A percentile compares a stretch with the other conserved stretches of the same genome.
Evolutionary conservation across 176 grass and related monocot species (phyloP).

Genomic region (Rhynchospora pubera): DNA sequence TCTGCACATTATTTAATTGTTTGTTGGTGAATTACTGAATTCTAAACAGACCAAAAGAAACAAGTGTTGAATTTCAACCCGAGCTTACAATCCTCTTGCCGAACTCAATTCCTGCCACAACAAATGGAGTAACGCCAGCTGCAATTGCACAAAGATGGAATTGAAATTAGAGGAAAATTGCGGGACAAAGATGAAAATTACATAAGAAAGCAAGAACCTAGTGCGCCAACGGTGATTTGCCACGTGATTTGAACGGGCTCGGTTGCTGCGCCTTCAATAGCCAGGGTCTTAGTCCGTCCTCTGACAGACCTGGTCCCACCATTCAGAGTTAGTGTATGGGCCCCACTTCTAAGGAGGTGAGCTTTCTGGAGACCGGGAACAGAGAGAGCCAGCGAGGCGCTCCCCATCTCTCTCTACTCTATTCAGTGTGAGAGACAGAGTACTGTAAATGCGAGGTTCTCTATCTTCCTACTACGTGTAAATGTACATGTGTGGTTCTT

Average conservation of each 20-base stretch:
- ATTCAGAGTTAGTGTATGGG: neutral
- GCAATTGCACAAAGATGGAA: neutral
- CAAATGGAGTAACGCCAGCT: conserved; percentile 83
- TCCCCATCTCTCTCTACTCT: neutral
- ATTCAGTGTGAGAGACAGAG: neutral
- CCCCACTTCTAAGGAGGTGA: neutral
- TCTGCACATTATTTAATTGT: conserved; percentile 25
- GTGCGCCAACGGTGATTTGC: conserved; percentile 82
- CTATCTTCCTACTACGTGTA: too few species aligned
- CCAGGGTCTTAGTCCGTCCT: conserved; percentile 2
- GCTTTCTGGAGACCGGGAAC: neutral
- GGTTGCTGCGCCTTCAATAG: conserved; percentile 28
- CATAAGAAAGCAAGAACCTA: conserved; percentile 23
- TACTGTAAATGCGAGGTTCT: neutral
- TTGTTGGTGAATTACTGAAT: neutral
- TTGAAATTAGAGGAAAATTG: neutral
- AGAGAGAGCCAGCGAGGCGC: neutral
- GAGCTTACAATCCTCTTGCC: conserved; percentile 79
- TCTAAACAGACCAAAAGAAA: neutral
- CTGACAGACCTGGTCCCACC: neutral
- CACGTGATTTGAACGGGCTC: conserved; percentile 64
- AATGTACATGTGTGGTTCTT: too few species aligned
- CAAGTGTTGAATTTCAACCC: neutral
- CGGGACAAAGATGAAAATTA: neutral
- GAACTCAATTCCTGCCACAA: conserved; percentile 78